phyloP scores from a whole-genome alignment of 1,284 basidiomycete genomes.

The Fomitopsis betulina region DNA sequence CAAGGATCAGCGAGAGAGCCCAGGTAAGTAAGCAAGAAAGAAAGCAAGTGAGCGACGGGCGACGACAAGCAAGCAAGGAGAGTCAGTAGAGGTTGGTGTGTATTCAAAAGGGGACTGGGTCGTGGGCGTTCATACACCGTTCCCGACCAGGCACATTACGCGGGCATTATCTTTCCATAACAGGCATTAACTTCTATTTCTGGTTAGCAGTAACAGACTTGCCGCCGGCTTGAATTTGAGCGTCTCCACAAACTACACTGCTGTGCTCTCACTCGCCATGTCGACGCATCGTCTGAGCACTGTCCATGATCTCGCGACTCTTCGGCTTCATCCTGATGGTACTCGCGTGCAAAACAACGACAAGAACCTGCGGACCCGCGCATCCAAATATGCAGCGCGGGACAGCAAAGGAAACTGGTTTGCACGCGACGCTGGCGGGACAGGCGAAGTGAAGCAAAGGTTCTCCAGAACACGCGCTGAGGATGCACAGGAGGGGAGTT shows the following conservation, averaged over 20 bases:
- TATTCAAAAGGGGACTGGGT: not conserved
- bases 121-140: not conserved
- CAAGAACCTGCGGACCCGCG: conserved; percentile 22
- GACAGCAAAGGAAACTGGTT: conserved; percentile 32
- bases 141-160: not conserved
- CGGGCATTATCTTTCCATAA: not conserved
- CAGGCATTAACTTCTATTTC: not conserved
- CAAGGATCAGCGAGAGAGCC: not conserved
- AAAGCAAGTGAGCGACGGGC: not conserved
- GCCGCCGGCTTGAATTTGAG: not conserved
- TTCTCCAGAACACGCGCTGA: conserved; percentile 9
- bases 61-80: not conserved
- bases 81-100: not conserved
- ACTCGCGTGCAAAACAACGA: conserved; percentile 45
- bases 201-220: not conserved
- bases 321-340: conserved; percentile 58
- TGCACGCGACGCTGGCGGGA: conserved; percentile 30
- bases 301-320: conserved; percentile 53
- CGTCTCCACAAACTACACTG: not conserved
- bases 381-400: conserved; percentile 18
- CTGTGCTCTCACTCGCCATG: conserved; percentile 24
- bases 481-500: conserved; percentile 18
- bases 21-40: not conserved
- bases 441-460: conserved; percentile 25
- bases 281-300: conserved; percentile 44